Conservation (phyloP, 306 rosid genomes). For the Quercus agrifolia region DNA sequence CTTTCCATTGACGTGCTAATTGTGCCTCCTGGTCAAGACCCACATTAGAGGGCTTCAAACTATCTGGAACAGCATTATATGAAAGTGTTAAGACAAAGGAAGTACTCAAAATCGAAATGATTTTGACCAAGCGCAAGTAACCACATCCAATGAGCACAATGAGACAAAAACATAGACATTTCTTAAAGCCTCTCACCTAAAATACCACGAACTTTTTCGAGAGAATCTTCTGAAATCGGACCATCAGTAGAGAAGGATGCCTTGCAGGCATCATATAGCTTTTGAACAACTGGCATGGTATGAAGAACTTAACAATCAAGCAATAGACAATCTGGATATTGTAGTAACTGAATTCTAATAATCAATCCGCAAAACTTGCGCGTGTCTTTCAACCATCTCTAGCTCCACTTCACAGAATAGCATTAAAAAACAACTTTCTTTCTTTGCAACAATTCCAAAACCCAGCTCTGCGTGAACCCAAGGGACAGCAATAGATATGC, state of each 20-base stretch:
- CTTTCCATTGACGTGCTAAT: constrained; percentile 22
- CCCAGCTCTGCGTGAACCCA: constrained; percentile 4
- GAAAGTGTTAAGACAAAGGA: constrained; percentile 14
- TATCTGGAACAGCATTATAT: constrained; percentile 24
- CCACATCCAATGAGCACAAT: neutral
- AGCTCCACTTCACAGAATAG: constrained; percentile 15
- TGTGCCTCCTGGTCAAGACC: constrained; percentile 42
- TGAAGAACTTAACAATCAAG: neutral
- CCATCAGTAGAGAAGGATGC: constrained; percentile 34
- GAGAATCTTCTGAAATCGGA: constrained; percentile 35
- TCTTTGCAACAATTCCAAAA: constrained; percentile 33
- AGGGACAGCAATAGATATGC: constrained; percentile 10
- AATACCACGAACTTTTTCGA: constrained; percentile 25
- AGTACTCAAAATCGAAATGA: neutral
- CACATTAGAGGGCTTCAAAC: constrained; percentile 39
- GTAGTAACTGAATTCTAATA: constrained; percentile 16
- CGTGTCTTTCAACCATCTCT: neutral
- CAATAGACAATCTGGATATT: constrained; percentile 10
- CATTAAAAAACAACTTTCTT: constrained; percentile 32
- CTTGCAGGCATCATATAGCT: constrained; percentile 39
- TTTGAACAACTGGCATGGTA: constrained; percentile 41
- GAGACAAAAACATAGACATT: neutral
- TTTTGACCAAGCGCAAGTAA: constrained; percentile 4
- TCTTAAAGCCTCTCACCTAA: constrained; percentile 25
- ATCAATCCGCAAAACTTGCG: neutral